phyloP scores from a whole-genome alignment of 306 rosid genomes.

The Glycyrrhiza uralensis region DNA sequence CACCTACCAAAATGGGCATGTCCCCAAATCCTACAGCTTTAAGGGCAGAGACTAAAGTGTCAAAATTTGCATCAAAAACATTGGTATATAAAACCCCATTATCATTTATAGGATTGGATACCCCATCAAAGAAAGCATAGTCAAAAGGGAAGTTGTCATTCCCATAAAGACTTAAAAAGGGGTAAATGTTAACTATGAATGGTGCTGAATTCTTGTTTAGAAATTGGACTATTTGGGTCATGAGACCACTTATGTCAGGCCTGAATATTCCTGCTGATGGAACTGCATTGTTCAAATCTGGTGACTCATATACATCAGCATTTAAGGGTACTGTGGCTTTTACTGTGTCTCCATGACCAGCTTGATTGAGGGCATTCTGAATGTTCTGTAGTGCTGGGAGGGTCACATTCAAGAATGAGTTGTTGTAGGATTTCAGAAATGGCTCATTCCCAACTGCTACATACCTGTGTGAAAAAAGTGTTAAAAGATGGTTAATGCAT shows the following conservation, averaged over 20 bases:
- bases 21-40: conserved; percentile 57
- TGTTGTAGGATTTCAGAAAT: conserved; percentile 74
- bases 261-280: conserved; percentile 93
- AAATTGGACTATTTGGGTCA: conserved; percentile 75
- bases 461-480: conserved; percentile 56
- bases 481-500: neutral
- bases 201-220: conserved; percentile 77
- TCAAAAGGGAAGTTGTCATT: conserved; percentile 78
- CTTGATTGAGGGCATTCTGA: conserved; percentile 83
- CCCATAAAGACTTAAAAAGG: conserved; percentile 87
- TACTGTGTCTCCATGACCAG: conserved; percentile 60
- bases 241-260: conserved; percentile 52
- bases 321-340: conserved; percentile 96
- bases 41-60: conserved; percentile 76
- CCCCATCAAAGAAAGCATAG: conserved; percentile 93
- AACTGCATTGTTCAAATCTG: conserved; percentile 38
- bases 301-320: conserved; percentile 85
- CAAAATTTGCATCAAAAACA: conserved; percentile 94
- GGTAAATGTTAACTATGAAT: conserved; percentile 89
- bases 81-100: conserved; percentile 73
- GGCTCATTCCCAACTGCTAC: conserved; percentile 99
- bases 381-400: conserved; percentile 90
- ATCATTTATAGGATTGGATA: conserved; percentile 56
- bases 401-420: conserved; percentile 72
- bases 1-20: conserved; percentile 82